Percentiles rank a stretch among this genome's conserved stretches.
These are phyloP conservation scores for Colletotrichum caudatum DNA, from an alignment of 2,329 filamentous ascomycete species.

Conservation along the genomic window DNA sequence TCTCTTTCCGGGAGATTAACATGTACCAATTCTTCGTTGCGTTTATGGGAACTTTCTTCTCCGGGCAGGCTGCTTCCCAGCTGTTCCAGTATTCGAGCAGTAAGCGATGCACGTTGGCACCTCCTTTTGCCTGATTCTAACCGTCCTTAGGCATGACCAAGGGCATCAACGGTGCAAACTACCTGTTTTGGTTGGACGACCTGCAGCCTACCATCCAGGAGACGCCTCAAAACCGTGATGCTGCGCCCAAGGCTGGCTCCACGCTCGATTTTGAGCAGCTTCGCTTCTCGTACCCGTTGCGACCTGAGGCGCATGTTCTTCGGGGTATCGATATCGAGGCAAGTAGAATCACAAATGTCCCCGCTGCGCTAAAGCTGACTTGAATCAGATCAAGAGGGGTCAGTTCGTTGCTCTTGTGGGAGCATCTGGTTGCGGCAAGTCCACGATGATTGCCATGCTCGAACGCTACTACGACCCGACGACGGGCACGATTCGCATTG, in stretches of 20 bases:
- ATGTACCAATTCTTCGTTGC: slow-evolving; percentile 62
- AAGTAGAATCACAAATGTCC: slow-evolving; percentile 9
- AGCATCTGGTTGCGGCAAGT: slow-evolving; percentile 69
- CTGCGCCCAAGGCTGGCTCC: slow-evolving; percentile 50
- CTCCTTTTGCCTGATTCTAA: slow-evolving; percentile 17
- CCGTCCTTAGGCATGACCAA: slow-evolving; percentile 59
- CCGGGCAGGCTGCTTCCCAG: slow-evolving; percentile 55
- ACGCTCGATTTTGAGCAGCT: slow-evolving; percentile 65
- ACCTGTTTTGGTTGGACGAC: slow-evolving; percentile 61
- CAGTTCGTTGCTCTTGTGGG: slow-evolving; percentile 68
- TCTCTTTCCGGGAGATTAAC: slow-evolving; percentile 53
- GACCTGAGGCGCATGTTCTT: slow-evolving; percentile 55
- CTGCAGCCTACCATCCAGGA: slow-evolving; percentile 57
- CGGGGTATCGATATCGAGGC: slow-evolving; percentile 57
- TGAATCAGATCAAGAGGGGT: slow-evolving; percentile 55
- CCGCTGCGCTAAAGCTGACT: slow-evolving; percentile 12
- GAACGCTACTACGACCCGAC: slow-evolving; percentile 60
- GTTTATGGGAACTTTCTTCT: slow-evolving; percentile 64
- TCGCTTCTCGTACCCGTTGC: slow-evolving; percentile 72
- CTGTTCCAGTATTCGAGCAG: slow-evolving; percentile 63
- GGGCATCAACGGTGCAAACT: slow-evolving; percentile 61
- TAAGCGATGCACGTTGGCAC: slow-evolving; percentile 27
- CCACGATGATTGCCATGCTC: slow-evolving; percentile 67
- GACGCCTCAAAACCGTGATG: slow-evolving; percentile 54
- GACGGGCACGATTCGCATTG: slow-evolving; percentile 61